Percentiles rank a stretch among this genome's conserved stretches.
phyloP scores from a whole-genome alignment of 2,329 filamentous ascomycete species.

The Rutstroemia sydowiana region DNA sequence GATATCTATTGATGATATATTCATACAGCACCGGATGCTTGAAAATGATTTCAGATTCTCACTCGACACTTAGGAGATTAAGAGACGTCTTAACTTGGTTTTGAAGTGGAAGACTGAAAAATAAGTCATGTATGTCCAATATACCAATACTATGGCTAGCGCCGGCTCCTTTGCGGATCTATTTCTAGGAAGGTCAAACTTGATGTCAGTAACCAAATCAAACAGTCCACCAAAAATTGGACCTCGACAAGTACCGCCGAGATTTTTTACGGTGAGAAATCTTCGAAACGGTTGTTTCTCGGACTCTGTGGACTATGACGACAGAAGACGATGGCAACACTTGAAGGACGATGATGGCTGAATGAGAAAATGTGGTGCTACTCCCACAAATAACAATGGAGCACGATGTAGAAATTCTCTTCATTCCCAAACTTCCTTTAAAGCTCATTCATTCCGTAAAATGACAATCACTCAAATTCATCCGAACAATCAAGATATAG shows the following conservation, averaged over 20 bases:
- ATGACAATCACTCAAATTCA: neutral
- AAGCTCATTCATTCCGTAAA: constrained; percentile 6
- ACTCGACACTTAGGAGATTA: too few species aligned
- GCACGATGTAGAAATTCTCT: constrained; percentile 1
- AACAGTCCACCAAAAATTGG: constrained; percentile 9
- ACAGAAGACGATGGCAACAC: constrained; percentile 10
- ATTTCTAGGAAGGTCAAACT: neutral
- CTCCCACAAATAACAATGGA: constrained; percentile 1
- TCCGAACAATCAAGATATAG: neutral
- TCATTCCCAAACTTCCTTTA: constrained; percentile 9
- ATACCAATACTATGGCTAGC: neutral
- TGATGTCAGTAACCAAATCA: constrained; percentile 3
- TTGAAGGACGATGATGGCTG: constrained; percentile 2
- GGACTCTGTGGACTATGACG: constrained; percentile 23
- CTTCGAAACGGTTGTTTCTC: constrained; percentile 17
- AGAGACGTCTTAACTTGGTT: too few species aligned
- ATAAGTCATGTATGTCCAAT: neutral
- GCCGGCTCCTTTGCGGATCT: constrained; percentile 11
- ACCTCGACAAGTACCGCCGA: constrained; percentile 12
- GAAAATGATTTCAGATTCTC: neutral
- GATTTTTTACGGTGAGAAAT: too few species aligned
- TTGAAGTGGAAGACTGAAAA: neutral
- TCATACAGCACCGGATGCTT: neutral
- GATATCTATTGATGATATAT: neutral
- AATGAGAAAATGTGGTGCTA: constrained; percentile 1